phyloP scores from a whole-genome alignment of 2,329 filamentous ascomycete species.

The Arthrocladium fulminans region DNA sequence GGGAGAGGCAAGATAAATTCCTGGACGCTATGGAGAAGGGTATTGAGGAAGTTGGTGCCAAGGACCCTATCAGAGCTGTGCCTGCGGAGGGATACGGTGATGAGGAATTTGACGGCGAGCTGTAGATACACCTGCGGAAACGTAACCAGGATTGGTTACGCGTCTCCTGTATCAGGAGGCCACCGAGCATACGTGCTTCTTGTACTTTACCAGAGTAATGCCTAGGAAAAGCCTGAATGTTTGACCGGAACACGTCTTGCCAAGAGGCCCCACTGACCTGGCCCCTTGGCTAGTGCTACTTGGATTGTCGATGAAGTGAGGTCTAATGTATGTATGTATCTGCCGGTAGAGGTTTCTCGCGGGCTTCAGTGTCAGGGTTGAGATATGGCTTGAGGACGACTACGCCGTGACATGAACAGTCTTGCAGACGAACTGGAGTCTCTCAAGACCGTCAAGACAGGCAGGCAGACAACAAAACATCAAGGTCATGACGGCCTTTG shows the following conservation, averaged over 20 bases:
- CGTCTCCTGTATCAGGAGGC: neutral
- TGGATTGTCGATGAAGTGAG: no score
- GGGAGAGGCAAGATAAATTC: constrained; percentile 54
- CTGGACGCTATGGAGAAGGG: constrained; percentile 46
- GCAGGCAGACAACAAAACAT: neutral
- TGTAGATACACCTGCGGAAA: neutral
- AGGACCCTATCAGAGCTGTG: constrained; percentile 4
- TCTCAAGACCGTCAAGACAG: neutral
- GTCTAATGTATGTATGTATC: no score
- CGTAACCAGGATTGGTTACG: neutral
- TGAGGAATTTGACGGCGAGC: neutral
- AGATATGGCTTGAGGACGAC: no score
- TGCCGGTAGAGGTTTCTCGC: no score
- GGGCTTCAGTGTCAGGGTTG: no score
- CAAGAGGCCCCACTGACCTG: neutral
- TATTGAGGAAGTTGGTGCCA: constrained; percentile 4
- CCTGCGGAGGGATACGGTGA: neutral
- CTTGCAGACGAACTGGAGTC: neutral
- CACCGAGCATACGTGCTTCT: no score
- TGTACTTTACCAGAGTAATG: no score
- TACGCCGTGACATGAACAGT: neutral
- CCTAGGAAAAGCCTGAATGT: neutral
- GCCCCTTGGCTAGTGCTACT: neutral
- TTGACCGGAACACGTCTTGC: neutral
- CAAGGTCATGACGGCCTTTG: neutral